Percentiles rank a stretch among this genome's conserved stretches.
Conservation (phyloP, 2,329 filamentous ascomycete genomes). For the Epicoccum nigrum region DNA sequence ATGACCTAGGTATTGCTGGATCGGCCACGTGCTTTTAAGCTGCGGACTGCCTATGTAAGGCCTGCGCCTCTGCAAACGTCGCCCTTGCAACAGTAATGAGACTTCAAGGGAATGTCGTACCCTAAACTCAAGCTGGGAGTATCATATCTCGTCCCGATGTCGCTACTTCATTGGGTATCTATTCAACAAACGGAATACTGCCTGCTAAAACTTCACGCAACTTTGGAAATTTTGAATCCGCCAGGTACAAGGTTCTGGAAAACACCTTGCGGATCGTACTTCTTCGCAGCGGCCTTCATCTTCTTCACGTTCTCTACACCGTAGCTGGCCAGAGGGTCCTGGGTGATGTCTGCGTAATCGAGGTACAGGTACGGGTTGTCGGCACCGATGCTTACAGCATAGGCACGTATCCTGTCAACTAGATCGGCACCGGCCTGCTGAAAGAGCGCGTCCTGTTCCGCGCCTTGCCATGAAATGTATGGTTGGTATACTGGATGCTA, state of each 20-base stretch:
- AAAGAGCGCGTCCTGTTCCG: conserved; percentile 27
- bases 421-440: conserved; percentile 25
- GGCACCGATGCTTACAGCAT: conserved; percentile 27
- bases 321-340: conserved; percentile 32
- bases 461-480: conserved; percentile 31
- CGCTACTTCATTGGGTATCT: neutral
- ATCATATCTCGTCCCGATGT: no score
- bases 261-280: conserved; percentile 31
- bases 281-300: conserved; percentile 26
- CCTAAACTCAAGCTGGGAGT: neutral
- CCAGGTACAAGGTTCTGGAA: conserved; percentile 36
- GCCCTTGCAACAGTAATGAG: neutral
- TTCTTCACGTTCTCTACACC: conserved; percentile 25
- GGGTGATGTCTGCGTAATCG: conserved; percentile 39
- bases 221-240: conserved; percentile 38
- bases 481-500: conserved; percentile 22
- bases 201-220: neutral
- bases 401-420: conserved; percentile 21
- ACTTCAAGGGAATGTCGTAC: neutral
- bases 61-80: no score
- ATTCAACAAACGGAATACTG: neutral
- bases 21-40: no score
- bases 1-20: no score
- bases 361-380: conserved; percentile 39
- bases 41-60: no score